Evolutionary conservation across 1,284 basidiomycete genomes (phyloP), one percentile per base, ranked within the genome.

Genomic region (Ceratobasidium sp.): DNA sequence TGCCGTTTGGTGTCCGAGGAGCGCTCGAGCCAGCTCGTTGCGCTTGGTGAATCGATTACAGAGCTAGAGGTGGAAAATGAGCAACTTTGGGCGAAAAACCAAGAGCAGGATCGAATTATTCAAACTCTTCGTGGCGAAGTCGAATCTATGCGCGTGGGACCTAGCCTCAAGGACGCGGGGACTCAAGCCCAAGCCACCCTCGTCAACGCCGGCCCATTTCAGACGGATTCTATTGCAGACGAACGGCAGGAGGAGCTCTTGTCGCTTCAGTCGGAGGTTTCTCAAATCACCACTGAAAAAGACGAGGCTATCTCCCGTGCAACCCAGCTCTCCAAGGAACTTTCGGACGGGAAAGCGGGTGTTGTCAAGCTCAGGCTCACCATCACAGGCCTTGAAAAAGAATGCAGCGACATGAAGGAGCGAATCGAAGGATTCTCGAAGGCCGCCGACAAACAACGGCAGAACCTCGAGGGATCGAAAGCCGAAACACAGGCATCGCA

Each of bases 351-450:
- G 16, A 34, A 53, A 37, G 9, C 16, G 3, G 29, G 16, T 1
- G 31, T 16, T 11, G 64, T 24, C 16, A 9, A 51, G 2, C 16
- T 39, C 29, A 16, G 22, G 22, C 11, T 1, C 9, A 31, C 49
- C 31, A 66, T 51, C 22, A 6, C 48, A 5, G 49, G 39, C 16
- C 31, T 66, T 14, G 49, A 66, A 48, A 66, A 66, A 22, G 34
- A 54, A 29, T 1, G 8, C 31, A 14, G 4, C 19, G 46, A 24
- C 19, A 27, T 37, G 14, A 29, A 66, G 34, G 54, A 66, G n/a
- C 13, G 22, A 39, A 46, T 29, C 19, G 62, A 64, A 1, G 62
- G 22, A 19, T 16, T 64, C 29, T 16, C 8, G 34, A 59, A 59
- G 56, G 56, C 27, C 29, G 24, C 27, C 2, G 63, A 66, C n/a